phyloP scores from a whole-genome alignment of 2,329 filamentous ascomycete species.

The Colletotrichum orchidophilum region DNA sequence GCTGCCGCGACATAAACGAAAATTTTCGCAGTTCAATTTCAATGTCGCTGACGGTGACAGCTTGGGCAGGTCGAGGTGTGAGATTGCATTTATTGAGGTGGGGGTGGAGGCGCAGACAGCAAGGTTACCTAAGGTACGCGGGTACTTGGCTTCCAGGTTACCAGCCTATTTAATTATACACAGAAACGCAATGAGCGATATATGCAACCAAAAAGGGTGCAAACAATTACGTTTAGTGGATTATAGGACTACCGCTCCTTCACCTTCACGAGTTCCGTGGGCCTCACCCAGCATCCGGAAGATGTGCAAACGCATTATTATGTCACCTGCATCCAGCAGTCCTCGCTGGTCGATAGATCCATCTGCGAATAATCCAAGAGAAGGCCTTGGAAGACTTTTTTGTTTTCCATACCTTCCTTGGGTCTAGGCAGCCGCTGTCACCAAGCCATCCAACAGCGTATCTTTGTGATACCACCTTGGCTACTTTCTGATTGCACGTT shows the following conservation, averaged over 20 bases:
- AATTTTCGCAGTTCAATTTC: not conserved
- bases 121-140: not conserved
- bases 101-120: too few relatives aligned
- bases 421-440: not conserved
- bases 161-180: too few relatives aligned
- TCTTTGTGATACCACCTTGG: not conserved
- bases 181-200: not conserved
- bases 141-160: not conserved
- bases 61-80: not conserved
- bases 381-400: not conserved
- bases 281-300: not conserved
- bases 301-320: not conserved
- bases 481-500: too few relatives aligned
- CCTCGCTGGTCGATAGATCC: not conserved
- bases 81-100: not conserved
- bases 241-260: not conserved
- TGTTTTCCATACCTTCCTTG: not conserved
- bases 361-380: not conserved
- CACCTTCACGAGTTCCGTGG: too few relatives aligned
- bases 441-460: not conserved
- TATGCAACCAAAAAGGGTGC: not conserved
- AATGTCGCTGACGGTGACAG: not conserved
- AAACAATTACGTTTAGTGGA: not conserved
- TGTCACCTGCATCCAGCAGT: not conserved
- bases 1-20: not conserved